Percentiles rank a stretch among this genome's conserved stretches.
Evolutionary conservation across 345 rosid species (phyloP).

Genomic region (Camelina neglecta): DNA sequence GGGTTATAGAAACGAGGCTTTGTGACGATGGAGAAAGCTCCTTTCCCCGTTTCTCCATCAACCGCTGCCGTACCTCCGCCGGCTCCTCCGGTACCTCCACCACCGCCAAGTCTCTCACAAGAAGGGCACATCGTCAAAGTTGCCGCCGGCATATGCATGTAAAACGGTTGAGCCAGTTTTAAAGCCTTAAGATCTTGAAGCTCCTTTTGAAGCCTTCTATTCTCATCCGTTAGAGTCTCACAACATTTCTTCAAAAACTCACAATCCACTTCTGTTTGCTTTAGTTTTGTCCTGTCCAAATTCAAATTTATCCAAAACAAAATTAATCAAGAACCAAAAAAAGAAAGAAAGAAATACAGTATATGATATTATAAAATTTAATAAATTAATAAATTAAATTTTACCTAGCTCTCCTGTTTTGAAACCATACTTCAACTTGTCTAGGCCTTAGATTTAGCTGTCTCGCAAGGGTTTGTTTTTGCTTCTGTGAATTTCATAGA

Average conservation of each 20-base stretch:
- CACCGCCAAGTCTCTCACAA: constrained; percentile 68
- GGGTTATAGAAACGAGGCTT: constrained; percentile 72
- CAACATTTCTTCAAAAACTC: constrained; percentile 91
- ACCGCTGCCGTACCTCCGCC: constrained; percentile 33
- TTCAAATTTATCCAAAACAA: not conserved
- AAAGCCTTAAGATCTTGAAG: constrained; percentile 75
- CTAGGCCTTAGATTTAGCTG: constrained; percentile 89
- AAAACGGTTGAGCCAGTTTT: constrained; percentile 59
- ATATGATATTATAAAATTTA: not conserved
- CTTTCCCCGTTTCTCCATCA: constrained; percentile 37
- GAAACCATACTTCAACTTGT: constrained; percentile 99
- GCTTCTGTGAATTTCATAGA: constrained; percentile 58
- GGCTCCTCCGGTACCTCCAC: constrained; percentile 25
- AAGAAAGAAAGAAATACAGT: not conserved
- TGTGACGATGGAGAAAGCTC: constrained; percentile 41
- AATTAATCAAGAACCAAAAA: not conserved
- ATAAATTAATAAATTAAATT: not conserved
- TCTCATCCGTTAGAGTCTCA: constrained; percentile 88
- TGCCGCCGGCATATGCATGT: constrained; percentile 86
- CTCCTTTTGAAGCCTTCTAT: constrained; percentile 93
- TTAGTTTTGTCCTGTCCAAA: constrained; percentile 84
- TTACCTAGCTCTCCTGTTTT: constrained; percentile 97
- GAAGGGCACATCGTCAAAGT: constrained; percentile 80
- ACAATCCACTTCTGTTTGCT: constrained; percentile 98
- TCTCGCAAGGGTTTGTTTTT: constrained; percentile 86